A percentile compares a stretch with the other conserved stretches of the same genome.
These are phyloP conservation scores for Climacium dendroides DNA, from an alignment of 225 moss, liverwort and hornwort species.

Conservation along the genomic window DNA sequence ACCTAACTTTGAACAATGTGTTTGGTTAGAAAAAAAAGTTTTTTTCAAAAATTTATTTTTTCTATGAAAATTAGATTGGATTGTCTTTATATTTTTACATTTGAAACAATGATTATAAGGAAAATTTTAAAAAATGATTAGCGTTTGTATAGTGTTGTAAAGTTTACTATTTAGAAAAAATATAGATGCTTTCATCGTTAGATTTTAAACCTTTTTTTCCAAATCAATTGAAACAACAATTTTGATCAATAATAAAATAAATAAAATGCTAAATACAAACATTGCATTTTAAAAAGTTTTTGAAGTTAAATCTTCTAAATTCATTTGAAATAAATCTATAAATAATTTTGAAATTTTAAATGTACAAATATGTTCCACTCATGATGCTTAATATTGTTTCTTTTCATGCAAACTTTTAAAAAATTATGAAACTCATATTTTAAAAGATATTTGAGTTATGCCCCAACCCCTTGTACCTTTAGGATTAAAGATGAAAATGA, in stretches of 20 bases:
- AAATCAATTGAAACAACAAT: background rate
- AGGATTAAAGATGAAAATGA: background rate
- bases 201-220: background rate
- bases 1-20: rapidly evolving
- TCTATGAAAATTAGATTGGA: rapidly evolving
- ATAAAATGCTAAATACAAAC: background rate
- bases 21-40: rapidly evolving
- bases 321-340: background rate
- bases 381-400: background rate
- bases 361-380: rapidly evolving
- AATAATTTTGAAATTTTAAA: background rate
- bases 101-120: background rate
- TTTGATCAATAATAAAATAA: background rate
- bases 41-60: background rate
- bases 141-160: background rate
- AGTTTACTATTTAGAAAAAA: background rate
- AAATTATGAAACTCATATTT: background rate
- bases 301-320: background rate
- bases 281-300: rapidly evolving
- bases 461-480: rapidly evolving
- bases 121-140: background rate
- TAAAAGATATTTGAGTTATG: background rate
- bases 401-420: background rate
- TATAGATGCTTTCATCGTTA: background rate
- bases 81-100: background rate